These are phyloP conservation scores for Emericellopsis atlantica DNA, from an alignment of 2,329 filamentous ascomycete genomes.

Conservation along the genomic window DNA sequence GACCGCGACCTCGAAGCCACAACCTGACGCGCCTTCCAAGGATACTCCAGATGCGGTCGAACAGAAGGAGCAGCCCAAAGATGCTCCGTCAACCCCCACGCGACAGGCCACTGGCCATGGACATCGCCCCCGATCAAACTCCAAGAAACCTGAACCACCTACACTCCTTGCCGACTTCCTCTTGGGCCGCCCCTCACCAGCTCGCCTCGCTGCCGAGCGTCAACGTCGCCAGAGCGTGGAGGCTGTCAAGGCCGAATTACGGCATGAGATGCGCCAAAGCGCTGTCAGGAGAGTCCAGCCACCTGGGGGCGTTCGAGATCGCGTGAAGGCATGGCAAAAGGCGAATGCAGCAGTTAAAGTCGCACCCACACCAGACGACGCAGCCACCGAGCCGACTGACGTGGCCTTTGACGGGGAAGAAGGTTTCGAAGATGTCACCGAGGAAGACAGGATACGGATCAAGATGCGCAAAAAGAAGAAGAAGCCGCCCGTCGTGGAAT, in stretches of 20 bases:
- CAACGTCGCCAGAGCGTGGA: slow-evolving; percentile 46
- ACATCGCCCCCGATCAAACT: slow-evolving; percentile 15
- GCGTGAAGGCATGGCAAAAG: slow-evolving; percentile 78
- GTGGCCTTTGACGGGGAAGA: slow-evolving; percentile 48
- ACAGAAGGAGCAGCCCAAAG: not conserved
- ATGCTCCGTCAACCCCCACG: slow-evolving; percentile 6
- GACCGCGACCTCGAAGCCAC: too few relatives aligned
- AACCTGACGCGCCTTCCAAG: slow-evolving; percentile 2
- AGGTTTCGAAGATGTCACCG: slow-evolving; percentile 38
- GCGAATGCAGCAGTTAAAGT: slow-evolving; percentile 53
- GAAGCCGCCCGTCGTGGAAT: slow-evolving; percentile 9
- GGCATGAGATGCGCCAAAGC: slow-evolving; percentile 43
- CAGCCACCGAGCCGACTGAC: slow-evolving; percentile 46
- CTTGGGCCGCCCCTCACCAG: slow-evolving; percentile 40
- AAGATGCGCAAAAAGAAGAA: slow-evolving; percentile 36
- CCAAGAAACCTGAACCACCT: slow-evolving; percentile 20
- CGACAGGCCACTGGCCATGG: not conserved
- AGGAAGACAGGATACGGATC: slow-evolving; percentile 46
- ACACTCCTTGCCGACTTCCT: slow-evolving; percentile 46
- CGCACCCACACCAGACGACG: slow-evolving; percentile 33
- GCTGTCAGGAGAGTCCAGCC: slow-evolving; percentile 45
- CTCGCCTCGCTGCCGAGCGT: slow-evolving; percentile 37
- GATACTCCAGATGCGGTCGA: too few relatives aligned
- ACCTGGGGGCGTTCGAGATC: slow-evolving; percentile 59
- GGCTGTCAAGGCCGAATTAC: slow-evolving; percentile 38